phyloP scores from a whole-genome alignment of 2,329 filamentous ascomycete species.

The Immersiporthe knoxdaviesiana region DNA sequence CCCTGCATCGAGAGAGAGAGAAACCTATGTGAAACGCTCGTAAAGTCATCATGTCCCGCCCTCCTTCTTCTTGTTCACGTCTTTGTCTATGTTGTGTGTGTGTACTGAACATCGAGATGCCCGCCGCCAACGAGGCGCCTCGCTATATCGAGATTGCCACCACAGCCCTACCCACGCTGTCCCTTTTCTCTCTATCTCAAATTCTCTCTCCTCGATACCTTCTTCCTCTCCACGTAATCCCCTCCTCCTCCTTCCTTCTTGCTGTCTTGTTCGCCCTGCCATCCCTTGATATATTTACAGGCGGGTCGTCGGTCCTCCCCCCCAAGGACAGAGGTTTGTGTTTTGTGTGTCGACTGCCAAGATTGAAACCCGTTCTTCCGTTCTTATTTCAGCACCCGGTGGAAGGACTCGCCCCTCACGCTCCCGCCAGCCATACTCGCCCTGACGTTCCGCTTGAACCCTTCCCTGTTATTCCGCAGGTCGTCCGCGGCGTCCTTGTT shows the following conservation, averaged over 20 bases:
- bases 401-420: constrained; percentile 74
- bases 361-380: not conserved
- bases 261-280: not conserved
- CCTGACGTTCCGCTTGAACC: constrained; percentile 89
- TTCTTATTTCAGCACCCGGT: constrained; percentile 71
- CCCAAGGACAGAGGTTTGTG: not conserved
- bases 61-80: not conserved
- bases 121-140: constrained; percentile 20
- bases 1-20: not conserved
- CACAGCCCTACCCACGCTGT: not conserved
- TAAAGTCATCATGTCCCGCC: constrained; percentile 16
- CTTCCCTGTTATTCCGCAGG: constrained; percentile 80
- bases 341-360: not conserved
- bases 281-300: constrained; percentile 8
- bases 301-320: not conserved
- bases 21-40: constrained; percentile 2
- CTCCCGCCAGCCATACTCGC: constrained; percentile 79
- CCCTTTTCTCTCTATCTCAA: not conserved
- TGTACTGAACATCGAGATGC: constrained; percentile 4
- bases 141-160: constrained; percentile 11
- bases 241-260: not conserved
- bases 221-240: not conserved
- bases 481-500: constrained; percentile 98
- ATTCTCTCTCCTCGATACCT: not conserved
- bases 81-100: constrained; percentile 15